A percentile compares a stretch with the other conserved stretches of the same genome.
phyloP scores from a whole-genome alignment of 345 rosid species.

The Capsella bursapastoris region DNA sequence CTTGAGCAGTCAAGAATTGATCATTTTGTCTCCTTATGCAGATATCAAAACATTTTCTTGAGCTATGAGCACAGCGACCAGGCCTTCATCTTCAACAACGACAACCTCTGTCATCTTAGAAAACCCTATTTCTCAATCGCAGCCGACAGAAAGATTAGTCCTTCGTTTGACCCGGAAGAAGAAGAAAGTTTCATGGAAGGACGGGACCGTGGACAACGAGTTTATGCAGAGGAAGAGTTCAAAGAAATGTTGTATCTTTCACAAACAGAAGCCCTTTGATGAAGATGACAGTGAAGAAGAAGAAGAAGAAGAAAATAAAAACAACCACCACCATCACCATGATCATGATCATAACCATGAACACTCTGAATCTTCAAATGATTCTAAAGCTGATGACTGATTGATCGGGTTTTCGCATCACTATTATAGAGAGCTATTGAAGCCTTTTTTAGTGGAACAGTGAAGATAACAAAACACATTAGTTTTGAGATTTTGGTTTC shows the following conservation, averaged over 20 bases:
- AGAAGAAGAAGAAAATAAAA: conserved; percentile 55
- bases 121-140: conserved; percentile 41
- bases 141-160: conserved; percentile 55
- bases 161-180: conserved; percentile 68
- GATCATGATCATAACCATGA: conserved; percentile 20
- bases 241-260: conserved; percentile 96
- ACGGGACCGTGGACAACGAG: conserved; percentile 94
- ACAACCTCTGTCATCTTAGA: conserved; percentile 60
- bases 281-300: conserved; percentile 86
- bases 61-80: conserved; percentile 43
- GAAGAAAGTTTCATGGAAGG: conserved; percentile 94
- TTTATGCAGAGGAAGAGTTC: conserved; percentile 94
- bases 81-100: conserved; percentile 44
- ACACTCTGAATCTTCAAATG: conserved; percentile 31
- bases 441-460: conserved; percentile 4
- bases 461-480: neutral
- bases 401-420: neutral
- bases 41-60: conserved; percentile 21
- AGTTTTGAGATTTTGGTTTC: conserved; percentile 1
- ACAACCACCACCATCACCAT: conserved; percentile 27
- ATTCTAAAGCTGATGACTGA: conserved; percentile 34
- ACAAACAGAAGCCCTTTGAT: conserved; percentile 86
- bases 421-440: conserved; percentile 1
- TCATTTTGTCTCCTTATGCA: conserved; percentile 16
- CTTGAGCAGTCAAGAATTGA: conserved; percentile 13